These are phyloP conservation scores for Boletus rubroflammeus DNA, from an alignment of 768 basidiomycete genomes.

Conservation along the genomic window DNA sequence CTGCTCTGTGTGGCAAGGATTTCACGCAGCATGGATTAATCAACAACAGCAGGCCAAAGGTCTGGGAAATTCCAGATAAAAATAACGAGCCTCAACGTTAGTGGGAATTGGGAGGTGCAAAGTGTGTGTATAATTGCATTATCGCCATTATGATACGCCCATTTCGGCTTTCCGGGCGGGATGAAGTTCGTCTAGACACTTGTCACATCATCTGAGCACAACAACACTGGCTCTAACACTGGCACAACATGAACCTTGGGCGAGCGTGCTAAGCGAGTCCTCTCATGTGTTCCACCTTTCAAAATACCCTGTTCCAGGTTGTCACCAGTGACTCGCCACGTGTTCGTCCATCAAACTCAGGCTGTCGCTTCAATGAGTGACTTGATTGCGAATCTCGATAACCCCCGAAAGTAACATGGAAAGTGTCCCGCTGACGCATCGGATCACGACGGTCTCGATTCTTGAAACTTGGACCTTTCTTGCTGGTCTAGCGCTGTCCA, in stretches of 20 bases:
- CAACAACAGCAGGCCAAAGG: not conserved
- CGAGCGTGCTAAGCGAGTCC: not conserved
- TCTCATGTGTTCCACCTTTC: not conserved
- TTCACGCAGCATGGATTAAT: not conserved
- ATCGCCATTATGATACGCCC: not conserved
- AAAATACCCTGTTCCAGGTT: not conserved
- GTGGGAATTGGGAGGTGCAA: not conserved
- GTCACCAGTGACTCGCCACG: too few species aligned
- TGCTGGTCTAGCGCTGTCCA: not conserved
- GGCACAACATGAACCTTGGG: not conserved
- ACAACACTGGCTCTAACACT: not conserved
- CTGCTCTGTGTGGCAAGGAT: not conserved
- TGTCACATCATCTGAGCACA: not conserved
- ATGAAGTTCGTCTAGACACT: not conserved
- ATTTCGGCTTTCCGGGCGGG: not conserved
- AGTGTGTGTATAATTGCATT: not conserved
- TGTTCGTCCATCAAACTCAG: not conserved
- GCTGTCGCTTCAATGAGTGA: not conserved
- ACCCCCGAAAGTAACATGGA: not conserved
- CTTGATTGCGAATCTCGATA: not conserved
- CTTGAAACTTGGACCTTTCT: not conserved
- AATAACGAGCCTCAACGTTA: not conserved
- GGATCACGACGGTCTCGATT: not conserved
- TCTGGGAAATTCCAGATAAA: not conserved
- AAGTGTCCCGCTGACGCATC: slow-evolving; percentile 3